Evolutionary conservation across 352 stramenopile genomes (phyloP).

Genomic region (Pythium myriotylum): DNA sequence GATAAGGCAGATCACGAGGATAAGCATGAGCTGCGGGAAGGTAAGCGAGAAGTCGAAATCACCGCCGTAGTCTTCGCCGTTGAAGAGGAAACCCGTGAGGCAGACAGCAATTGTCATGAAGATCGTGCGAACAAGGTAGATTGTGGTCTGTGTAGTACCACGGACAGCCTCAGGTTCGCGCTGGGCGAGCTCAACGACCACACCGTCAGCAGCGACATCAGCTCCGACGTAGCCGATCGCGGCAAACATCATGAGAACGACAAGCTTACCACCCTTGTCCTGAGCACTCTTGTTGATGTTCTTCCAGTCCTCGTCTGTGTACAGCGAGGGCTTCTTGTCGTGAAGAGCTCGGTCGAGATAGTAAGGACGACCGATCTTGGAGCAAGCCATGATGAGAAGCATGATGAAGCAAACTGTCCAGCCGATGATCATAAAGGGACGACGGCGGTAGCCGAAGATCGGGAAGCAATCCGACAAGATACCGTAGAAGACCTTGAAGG

Average conservation of each 20-base stretch:
- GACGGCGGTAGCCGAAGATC: conserved; percentile 40
- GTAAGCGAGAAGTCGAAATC: conserved; percentile 51
- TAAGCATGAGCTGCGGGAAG: conserved; percentile 49
- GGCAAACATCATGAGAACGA: no score
- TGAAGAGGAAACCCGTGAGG: conserved; percentile 50
- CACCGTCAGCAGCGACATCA: conserved; percentile 51
- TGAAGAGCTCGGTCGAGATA: no score
- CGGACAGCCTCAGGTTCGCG: conserved; percentile 49
- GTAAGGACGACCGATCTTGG: no score
- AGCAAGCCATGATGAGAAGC: no score
- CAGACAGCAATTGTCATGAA: conserved; percentile 43
- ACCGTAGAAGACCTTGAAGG: conserved; percentile 41
- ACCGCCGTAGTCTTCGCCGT: conserved; percentile 51
- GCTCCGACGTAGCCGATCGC: conserved; percentile 52
- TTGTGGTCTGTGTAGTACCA: conserved; percentile 55
- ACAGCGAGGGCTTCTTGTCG: no score
- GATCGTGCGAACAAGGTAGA: conserved; percentile 41
- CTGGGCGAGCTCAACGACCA: conserved; percentile 61
- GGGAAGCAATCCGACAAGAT: conserved; percentile 32
- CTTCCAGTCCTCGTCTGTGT: no score
- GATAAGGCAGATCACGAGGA: no score
- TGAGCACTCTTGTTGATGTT: no score
- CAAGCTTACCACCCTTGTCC: no score
- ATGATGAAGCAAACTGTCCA: not conserved
- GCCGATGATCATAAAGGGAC: conserved; percentile 31